phyloP scores from a whole-genome alignment of 805 yeast species.

The Kuraishia piskuri region DNA sequence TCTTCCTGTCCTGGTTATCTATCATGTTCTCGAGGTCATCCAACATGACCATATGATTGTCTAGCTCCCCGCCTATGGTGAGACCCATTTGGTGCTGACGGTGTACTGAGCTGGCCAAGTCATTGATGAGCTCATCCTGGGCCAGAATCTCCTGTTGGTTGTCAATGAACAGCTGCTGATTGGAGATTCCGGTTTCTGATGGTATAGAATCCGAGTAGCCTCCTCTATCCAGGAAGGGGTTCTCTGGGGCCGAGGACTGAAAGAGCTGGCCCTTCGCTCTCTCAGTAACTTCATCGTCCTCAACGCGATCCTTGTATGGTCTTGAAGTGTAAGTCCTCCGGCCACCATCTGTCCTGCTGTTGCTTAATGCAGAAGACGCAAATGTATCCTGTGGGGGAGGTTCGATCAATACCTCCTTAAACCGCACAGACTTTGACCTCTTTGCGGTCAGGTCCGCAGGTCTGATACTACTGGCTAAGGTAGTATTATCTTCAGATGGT shows the following conservation, averaged over 20 bases:
- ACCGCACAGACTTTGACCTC: slow-evolving; percentile 13
- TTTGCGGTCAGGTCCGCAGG: background rate
- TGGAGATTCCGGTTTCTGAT: slow-evolving; percentile 11
- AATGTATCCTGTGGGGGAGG: slow-evolving; percentile 7
- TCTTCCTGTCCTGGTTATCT: slow-evolving; percentile 29
- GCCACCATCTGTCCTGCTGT: no score
- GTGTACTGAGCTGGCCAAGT: slow-evolving; percentile 32
- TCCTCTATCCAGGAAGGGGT: background rate
- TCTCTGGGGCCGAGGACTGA: background rate
- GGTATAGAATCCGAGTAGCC: background rate
- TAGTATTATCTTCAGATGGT: background rate
- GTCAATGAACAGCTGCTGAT: slow-evolving; percentile 21
- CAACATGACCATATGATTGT: slow-evolving; percentile 37
- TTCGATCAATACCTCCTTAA: slow-evolving; percentile 13
- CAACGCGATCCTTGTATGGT: background rate
- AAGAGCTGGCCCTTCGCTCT: background rate
- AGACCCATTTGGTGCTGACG: slow-evolving; percentile 36
- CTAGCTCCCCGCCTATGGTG: slow-evolving; percentile 37
- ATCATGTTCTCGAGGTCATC: slow-evolving; percentile 42
- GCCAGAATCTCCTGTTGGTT: slow-evolving; percentile 37
- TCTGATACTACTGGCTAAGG: background rate
- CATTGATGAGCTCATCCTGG: slow-evolving; percentile 36
- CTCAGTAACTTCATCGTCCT: background rate
- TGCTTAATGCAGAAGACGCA: background rate
- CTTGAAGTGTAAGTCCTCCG: background rate